These are phyloP conservation scores for Chaetomidium leptoderma DNA, from an alignment of 495 filamentous ascomycete genomes.

Conservation along the genomic window DNA sequence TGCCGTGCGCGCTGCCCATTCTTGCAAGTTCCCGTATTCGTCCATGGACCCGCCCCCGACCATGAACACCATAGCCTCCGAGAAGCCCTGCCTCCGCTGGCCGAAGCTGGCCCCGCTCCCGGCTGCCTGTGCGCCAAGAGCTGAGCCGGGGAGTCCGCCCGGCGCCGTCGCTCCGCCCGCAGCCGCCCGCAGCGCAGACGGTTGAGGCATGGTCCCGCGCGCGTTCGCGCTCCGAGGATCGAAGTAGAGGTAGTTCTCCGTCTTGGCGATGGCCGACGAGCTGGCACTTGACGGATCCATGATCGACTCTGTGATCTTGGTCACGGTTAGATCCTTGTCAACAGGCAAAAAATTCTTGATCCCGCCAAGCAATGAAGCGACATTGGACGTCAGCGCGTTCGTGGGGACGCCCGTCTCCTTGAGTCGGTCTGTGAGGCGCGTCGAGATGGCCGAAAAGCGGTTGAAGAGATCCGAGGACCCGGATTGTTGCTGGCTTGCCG, in stretches of 20 bases:
- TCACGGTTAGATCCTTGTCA: slow-evolving; percentile 92
- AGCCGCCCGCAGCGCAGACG: slow-evolving; percentile 48
- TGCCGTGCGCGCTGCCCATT: slow-evolving; percentile 80
- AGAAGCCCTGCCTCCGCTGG: slow-evolving; percentile 87
- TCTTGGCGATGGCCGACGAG: slow-evolving; percentile 90
- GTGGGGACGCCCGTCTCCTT: slow-evolving; percentile 72
- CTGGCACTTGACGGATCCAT: slow-evolving; percentile 94
- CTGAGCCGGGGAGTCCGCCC: slow-evolving; percentile 42
- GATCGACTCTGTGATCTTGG: slow-evolving; percentile 95
- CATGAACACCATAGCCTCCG: slow-evolving; percentile 93
- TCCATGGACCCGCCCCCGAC: slow-evolving; percentile 98
- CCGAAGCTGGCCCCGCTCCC: slow-evolving; percentile 88
- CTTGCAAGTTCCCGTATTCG: slow-evolving; percentile 96
- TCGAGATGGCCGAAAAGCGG: slow-evolving; percentile 84
- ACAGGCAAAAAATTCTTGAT: slow-evolving; percentile 97
- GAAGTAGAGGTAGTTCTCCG: slow-evolving; percentile 97
- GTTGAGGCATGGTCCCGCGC: slow-evolving; percentile 83
- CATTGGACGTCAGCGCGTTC: slow-evolving; percentile 64
- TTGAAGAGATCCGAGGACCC: slow-evolving; percentile 74
- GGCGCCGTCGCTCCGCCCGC: slow-evolving; percentile 33
- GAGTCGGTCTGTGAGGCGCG: slow-evolving; percentile 84
- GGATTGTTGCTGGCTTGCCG: slow-evolving; percentile 54
- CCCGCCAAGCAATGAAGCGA: slow-evolving; percentile 92
- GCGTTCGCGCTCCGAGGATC: slow-evolving; percentile 92
- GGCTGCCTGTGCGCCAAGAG: slow-evolving; percentile 42